Evolutionary conservation across 495 filamentous ascomycete genomes (phyloP).

Genomic region (Penicillium canariense): DNA sequence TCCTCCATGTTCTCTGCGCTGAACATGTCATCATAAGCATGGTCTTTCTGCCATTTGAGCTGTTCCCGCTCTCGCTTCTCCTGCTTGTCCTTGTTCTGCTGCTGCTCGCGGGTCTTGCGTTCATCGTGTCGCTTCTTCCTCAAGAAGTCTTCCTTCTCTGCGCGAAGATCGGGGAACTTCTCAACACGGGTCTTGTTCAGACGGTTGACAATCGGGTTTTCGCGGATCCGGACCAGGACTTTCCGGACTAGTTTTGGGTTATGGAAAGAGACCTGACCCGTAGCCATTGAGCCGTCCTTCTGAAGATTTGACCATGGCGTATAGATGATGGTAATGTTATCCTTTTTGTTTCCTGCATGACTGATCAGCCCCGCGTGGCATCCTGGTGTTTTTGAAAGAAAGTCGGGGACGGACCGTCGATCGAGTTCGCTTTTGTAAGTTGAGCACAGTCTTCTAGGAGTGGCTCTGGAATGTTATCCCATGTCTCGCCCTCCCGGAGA

Average conservation of each 20-base stretch:
- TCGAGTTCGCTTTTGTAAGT: slow-evolving; percentile 97
- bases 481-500: slow-evolving; percentile 73
- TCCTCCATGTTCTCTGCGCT: slow-evolving; percentile 43
- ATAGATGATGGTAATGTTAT: slow-evolving; percentile 94
- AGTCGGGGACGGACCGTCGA: slow-evolving; percentile 65
- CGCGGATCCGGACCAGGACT: slow-evolving; percentile 69
- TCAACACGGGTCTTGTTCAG: slow-evolving; percentile 94
- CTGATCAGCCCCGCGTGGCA: neutral
- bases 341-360: slow-evolving; percentile 85
- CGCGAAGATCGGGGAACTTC: slow-evolving; percentile 74
- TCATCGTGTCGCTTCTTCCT: slow-evolving; percentile 68
- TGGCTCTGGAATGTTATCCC: slow-evolving; percentile 75
- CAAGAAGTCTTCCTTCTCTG: slow-evolving; percentile 73
- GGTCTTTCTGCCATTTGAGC: slow-evolving; percentile 89
- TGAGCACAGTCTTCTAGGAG: slow-evolving; percentile 87
- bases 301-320: slow-evolving; percentile 97
- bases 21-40: slow-evolving; percentile 83
- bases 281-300: slow-evolving; percentile 95
- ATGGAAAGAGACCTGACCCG: slow-evolving; percentile 92
- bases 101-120: slow-evolving; percentile 60
- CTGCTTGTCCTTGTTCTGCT: slow-evolving; percentile 78
- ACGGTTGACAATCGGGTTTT: slow-evolving; percentile 89
- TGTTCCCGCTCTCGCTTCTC: slow-evolving; percentile 76
- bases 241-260: slow-evolving; percentile 82
- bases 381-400: neutral